Evolutionary conservation across 2,329 filamentous ascomycete genomes (phyloP), one percentile per base, ranked within the genome.

Genomic region (Talaromyces pinophilus): DNA sequence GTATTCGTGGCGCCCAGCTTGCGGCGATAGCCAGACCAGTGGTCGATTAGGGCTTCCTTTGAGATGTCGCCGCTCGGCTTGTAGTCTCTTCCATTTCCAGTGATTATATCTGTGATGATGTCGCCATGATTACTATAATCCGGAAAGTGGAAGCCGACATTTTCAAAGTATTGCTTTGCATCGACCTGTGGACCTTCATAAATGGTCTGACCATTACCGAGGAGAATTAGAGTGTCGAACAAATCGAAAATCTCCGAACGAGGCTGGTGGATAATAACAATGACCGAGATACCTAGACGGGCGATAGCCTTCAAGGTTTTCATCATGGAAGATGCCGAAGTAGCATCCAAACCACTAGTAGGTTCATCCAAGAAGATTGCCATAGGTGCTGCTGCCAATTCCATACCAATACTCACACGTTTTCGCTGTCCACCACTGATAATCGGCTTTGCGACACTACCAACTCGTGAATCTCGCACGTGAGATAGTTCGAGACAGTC

Each of bases 191-290:
- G 57, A 0, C 85, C 86, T 48, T 83, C 81, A 70, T 87, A 88
- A 59, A 87, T 83, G 66, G 82, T 81, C 67, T 84, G 81, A 1
- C 87, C 86, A 67, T 82, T 82, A 11, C 82, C 82, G 1, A 88
- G 79, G 2, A 88, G 79, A 38, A 88, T 80, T 1, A 88, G 75
- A 66, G 83, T 80, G 70, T 88, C 86, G 28, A 88, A 81, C 63
- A 83, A 78, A 65, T 84, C 81, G 71, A 87, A 88, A 38, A 88
- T 87, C 69, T 87, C 84, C 57, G 82, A 77, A 6, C 86, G 80
- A 2, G 86, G 86, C 71, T 88, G 86, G 70, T 88, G 86, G 67
- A 88, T 86, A 65, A 87, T 86, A 54, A 84, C 82, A 62, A 88
- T 84, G 48, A 86, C 82, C 2, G 85, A 86, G 13, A 87, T 85